phyloP scores from a whole-genome alignment of 1,139 yeast species.

The Suhomyces terraborum region DNA sequence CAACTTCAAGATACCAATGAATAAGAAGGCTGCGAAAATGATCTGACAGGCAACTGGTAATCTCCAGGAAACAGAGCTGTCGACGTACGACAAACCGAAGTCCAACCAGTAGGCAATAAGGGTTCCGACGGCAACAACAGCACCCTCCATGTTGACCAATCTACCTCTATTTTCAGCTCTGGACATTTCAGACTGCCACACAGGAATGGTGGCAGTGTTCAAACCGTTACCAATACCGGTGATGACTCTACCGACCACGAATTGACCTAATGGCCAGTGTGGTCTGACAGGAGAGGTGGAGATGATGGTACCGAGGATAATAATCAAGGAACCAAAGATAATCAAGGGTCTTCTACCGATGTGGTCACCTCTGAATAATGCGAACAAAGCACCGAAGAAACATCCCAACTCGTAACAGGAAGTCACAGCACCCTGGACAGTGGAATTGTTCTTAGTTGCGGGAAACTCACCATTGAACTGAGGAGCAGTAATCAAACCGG shows the following conservation, averaged over 20 bases:
- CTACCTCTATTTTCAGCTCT: conserved; percentile 71
- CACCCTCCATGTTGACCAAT: conserved; percentile 69
- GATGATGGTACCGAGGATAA: conserved; percentile 64
- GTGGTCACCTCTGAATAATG: conserved; percentile 62
- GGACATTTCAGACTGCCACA: conserved; percentile 81
- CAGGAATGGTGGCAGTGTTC: conserved; percentile 78
- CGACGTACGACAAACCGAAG: conserved; percentile 65
- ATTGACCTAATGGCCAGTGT: conserved; percentile 59
- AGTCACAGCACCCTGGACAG: conserved; percentile 67
- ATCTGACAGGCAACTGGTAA: conserved; percentile 42
- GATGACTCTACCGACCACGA: conserved; percentile 71
- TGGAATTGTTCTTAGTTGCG: conserved; percentile 38
- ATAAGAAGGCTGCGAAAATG: conserved; percentile 39
- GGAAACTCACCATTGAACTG: conserved; percentile 64
- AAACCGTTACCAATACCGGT: conserved; percentile 83
- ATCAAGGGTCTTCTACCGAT: conserved; percentile 70
- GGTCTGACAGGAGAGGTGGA: conserved; percentile 60
- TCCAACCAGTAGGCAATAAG: conserved; percentile 77
- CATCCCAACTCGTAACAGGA: conserved; percentile 78
- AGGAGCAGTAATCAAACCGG: conserved; percentile 64
- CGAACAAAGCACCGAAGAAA: conserved; percentile 70
- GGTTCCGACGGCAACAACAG: conserved; percentile 71
- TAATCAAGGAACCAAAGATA: conserved; percentile 57
- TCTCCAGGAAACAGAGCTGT: conserved; percentile 48
- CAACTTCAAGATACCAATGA: conserved; percentile 40